Conservation (phyloP, 2,329 filamentous ascomycete species). For the Mariannaea sp. region DNA sequence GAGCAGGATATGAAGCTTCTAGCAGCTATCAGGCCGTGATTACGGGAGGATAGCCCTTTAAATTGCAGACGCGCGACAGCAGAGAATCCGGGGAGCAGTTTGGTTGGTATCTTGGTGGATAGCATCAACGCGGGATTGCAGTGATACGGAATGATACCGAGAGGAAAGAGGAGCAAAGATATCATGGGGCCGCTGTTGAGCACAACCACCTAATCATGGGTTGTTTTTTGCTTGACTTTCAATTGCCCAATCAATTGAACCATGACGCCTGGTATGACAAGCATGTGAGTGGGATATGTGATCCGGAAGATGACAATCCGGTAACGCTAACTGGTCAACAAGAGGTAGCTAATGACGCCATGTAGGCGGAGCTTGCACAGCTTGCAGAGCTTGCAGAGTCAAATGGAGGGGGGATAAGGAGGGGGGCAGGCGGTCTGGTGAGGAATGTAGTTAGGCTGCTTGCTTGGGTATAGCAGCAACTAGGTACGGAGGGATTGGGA, state of each 20-base stretch:
- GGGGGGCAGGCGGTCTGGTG: no score
- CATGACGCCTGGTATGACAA: no score
- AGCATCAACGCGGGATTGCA: neutral
- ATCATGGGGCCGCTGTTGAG: neutral
- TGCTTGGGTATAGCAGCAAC: no score
- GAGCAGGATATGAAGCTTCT: slow-evolving; percentile 4
- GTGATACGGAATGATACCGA: neutral
- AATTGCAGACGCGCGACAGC: neutral
- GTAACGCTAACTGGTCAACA: slow-evolving; percentile 26
- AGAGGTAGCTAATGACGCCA: slow-evolving; percentile 30
- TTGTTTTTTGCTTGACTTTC: neutral
- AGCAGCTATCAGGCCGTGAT: neutral
- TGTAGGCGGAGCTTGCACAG: slow-evolving; percentile 10
- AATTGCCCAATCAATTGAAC: slow-evolving; percentile 6
- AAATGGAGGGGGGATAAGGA: neutral
- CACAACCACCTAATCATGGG: neutral
- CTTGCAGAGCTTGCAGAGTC: slow-evolving; percentile 9
- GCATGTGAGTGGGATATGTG: slow-evolving; percentile 23
- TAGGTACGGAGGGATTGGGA: neutral
- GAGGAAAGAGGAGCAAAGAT: neutral
- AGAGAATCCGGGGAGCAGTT: neutral
- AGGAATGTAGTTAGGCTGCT: no score
- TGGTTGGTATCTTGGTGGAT: neutral
- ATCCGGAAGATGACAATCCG: slow-evolving; percentile 37
- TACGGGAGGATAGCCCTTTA: neutral